Evolutionary conservation across 495 filamentous ascomycete species (phyloP).

Genomic region (Penicillium canescens): DNA sequence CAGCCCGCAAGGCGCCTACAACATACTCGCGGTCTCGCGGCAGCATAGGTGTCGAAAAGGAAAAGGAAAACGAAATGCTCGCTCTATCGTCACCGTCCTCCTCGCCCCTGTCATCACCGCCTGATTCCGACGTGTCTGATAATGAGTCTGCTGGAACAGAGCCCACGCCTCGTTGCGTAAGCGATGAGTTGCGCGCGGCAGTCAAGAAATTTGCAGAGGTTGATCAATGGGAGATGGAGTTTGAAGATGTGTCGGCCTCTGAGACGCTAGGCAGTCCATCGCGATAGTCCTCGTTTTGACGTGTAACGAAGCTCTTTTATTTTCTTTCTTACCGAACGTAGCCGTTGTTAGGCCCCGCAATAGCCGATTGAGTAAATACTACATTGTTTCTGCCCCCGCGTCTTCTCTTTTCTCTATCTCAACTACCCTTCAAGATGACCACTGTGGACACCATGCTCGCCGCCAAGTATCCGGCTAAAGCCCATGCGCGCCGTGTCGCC

Average conservation of each 20-base stretch:
- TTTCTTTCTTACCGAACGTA: slow-evolving; percentile 1
- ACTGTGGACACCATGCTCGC: slow-evolving; percentile 48
- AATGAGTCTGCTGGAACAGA: slow-evolving; percentile 20
- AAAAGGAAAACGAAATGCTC: slow-evolving; percentile 22
- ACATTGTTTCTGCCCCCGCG: slow-evolving; percentile 3
- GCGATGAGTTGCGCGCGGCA: slow-evolving; percentile 39
- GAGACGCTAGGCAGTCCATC: slow-evolving; percentile 19
- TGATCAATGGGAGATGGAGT: slow-evolving; percentile 73
- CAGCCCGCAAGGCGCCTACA: neutral
- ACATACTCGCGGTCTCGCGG: slow-evolving; percentile 13
- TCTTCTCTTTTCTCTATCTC: neutral
- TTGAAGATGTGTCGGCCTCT: slow-evolving; percentile 55
- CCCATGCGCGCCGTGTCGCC: slow-evolving; percentile 79
- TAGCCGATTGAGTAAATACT: slow-evolving; percentile 1
- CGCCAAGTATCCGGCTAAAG: slow-evolving; percentile 94
- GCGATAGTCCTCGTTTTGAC: slow-evolving; percentile 14
- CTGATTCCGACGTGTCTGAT: slow-evolving; percentile 34
- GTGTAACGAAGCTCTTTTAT: slow-evolving; percentile 4
- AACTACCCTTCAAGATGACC: slow-evolving; percentile 25
- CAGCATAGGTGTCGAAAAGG: slow-evolving; percentile 25
- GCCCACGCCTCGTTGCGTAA: slow-evolving; percentile 22
- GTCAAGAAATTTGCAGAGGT: slow-evolving; percentile 64
- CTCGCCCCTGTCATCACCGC: slow-evolving; percentile 42
- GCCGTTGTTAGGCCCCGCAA: slow-evolving; percentile 17
- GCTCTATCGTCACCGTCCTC: slow-evolving; percentile 36